Percentiles rank a stretch among this genome's conserved stretches.
These are phyloP conservation scores for Saccharomycopsis sp. DNA, from an alignment of 805 yeast species.

Conservation along the genomic window DNA sequence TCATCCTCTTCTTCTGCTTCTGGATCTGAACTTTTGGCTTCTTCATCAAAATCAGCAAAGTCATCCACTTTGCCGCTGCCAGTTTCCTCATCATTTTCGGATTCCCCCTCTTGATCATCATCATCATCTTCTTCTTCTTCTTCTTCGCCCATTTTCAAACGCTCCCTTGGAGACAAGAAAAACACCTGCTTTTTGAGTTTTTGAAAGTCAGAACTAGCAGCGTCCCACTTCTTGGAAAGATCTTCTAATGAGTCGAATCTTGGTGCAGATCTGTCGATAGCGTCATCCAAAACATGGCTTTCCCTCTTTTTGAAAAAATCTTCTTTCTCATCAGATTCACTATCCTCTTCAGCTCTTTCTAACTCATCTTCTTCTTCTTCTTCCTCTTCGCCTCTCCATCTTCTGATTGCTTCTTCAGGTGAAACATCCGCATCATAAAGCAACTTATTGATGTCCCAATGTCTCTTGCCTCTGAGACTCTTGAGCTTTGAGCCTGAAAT, in stretches of 20 bases:
- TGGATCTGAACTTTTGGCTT: slow-evolving; percentile 36
- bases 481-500: slow-evolving; percentile 52
- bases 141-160: slow-evolving; percentile 22
- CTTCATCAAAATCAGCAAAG: slow-evolving; percentile 48
- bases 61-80: slow-evolving; percentile 34
- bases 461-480: slow-evolving; percentile 40
- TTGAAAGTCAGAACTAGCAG: slow-evolving; percentile 25
- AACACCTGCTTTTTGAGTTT: slow-evolving; percentile 24
- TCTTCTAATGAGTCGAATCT: slow-evolving; percentile 8
- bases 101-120: too few relatives aligned
- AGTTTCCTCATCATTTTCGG: slow-evolving; percentile 28
- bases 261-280: slow-evolving; percentile 13
- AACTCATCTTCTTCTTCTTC: slow-evolving; percentile 15
- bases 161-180: slow-evolving; percentile 19
- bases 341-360: slow-evolving; percentile 15
- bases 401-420: slow-evolving; percentile 55
- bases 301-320: slow-evolving; percentile 19
- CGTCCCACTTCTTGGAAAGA: slow-evolving; percentile 15
- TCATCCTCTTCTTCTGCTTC: slow-evolving; percentile 37
- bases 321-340: slow-evolving; percentile 16
- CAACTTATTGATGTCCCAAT: slow-evolving; percentile 75
- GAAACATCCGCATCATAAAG: slow-evolving; percentile 71
- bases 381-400: slow-evolving; percentile 18
- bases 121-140: slow-evolving; percentile 22
- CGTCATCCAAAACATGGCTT: slow-evolving; percentile 1